Base-by-base conservation (phyloP, 768 basidiomycete genomes). In the Podaxis mareebaensis region DNA sequence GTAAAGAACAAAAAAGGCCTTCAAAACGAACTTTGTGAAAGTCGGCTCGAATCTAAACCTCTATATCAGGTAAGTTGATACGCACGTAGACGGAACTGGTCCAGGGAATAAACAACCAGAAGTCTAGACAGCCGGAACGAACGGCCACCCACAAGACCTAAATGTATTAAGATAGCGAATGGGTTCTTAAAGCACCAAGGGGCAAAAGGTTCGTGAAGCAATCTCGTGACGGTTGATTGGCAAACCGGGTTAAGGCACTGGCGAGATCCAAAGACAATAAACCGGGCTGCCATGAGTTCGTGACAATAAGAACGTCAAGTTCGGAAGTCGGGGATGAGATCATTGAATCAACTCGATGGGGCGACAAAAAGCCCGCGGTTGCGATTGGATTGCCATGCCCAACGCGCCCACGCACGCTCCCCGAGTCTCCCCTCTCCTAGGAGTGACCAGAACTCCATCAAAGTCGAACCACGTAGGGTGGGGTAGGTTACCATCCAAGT, bases 201-300 rank as follows among this genome's bases (percentile, higher is more conserved):
- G 44, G 30, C 30, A 13, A 44, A 2, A 44, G 24, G 13, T 13
- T 48, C 36, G 30, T 33, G 53, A 38, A 55, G 49, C 22, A 60
- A 52, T 62, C 61, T 42, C 61, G 61, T 55, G 61, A 62, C 61
- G 55, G 36, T 28, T 7, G 48, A 39, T 52, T 11, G 61, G 61
- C 61, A 54, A 61, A 60, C 52, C 61, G 48, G 53, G 53, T 36
- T 36, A 55, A 46, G 15, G 20, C 22, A 26, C 36, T 52, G 12
- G 49, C n/a, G 20, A 38, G 48, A 22, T 33, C 33, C n/a, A 52
- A 60, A 60, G 58, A 60, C 58, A 60, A 60, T 60, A 60, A 36
- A n/a, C 58, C 36, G 17, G 54, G 54, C 54, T 10, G 44, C 58
- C 46, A 58, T 48, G 58, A 52, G 58, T 52, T 22, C 58, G 26